These are phyloP conservation scores for Protomyces lactucae-debilis DNA, from an alignment of 1,139 yeast genomes.

Conservation along the genomic window DNA sequence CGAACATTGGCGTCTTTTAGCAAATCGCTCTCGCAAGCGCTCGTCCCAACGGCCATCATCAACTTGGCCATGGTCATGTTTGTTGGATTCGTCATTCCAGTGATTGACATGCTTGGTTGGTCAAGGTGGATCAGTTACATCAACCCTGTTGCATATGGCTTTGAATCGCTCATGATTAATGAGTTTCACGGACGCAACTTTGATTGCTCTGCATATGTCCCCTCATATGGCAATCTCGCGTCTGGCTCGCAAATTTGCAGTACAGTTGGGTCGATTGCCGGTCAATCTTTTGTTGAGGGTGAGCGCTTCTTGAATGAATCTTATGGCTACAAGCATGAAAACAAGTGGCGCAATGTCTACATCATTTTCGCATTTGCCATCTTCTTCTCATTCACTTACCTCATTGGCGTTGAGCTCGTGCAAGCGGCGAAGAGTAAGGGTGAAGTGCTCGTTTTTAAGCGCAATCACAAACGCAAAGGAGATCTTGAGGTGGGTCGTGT, in stretches of 20 bases:
- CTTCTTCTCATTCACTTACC: slow-evolving; percentile 44
- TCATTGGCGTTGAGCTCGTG: slow-evolving; percentile 51
- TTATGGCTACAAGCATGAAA: slow-evolving; percentile 40
- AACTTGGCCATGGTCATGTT: slow-evolving; percentile 58
- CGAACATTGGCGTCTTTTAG: slow-evolving; percentile 65
- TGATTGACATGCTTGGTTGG: slow-evolving; percentile 50
- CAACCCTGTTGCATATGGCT: slow-evolving; percentile 48
- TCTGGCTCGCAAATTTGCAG: slow-evolving; percentile 45
- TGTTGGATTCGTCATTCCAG: slow-evolving; percentile 64
- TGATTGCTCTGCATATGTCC: slow-evolving; percentile 45
- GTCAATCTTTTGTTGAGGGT: slow-evolving; percentile 44
- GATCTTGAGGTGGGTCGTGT: slow-evolving; percentile 9
- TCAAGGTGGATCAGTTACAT: slow-evolving; percentile 50
- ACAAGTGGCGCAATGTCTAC: slow-evolving; percentile 44
- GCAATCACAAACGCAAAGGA: slow-evolving; percentile 5
- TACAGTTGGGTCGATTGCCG: slow-evolving; percentile 43
- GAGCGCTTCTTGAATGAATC: slow-evolving; percentile 42
- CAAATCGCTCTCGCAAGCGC: slow-evolving; percentile 58
- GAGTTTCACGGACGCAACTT: slow-evolving; percentile 46
- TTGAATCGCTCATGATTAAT: slow-evolving; percentile 47
- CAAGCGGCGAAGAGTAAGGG: slow-evolving; percentile 52
- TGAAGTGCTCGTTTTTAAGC: slow-evolving; percentile 45
- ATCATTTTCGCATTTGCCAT: slow-evolving; percentile 40
- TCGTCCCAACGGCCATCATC: slow-evolving; percentile 67
- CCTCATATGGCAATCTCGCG: slow-evolving; percentile 42